phyloP scores from a whole-genome alignment of 2,329 filamentous ascomycete genomes.

The Botryotinia narcissicola region DNA sequence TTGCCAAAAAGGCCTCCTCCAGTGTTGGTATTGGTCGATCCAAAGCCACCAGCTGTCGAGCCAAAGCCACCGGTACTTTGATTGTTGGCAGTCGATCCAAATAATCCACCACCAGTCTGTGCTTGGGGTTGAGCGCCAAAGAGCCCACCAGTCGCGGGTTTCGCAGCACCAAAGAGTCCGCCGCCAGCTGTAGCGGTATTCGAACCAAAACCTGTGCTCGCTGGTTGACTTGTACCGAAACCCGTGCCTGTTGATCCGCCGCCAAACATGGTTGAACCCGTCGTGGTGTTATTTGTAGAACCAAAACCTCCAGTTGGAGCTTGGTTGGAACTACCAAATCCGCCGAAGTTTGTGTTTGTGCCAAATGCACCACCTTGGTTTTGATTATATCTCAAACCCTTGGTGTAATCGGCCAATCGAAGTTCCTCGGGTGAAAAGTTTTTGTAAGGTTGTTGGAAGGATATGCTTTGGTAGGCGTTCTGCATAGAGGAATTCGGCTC shows the following conservation, averaged over 20 bases:
- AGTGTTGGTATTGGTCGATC: constrained; percentile 32
- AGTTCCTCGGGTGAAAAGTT: constrained; percentile 90
- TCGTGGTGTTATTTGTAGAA: constrained; percentile 32
- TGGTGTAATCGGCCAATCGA: constrained; percentile 80
- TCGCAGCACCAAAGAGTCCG: constrained; percentile 44
- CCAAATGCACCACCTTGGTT: constrained; percentile 80
- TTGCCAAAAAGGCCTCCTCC: constrained; percentile 35
- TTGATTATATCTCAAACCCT: constrained; percentile 82
- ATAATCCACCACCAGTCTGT: constrained; percentile 28
- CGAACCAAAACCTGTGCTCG: constrained; percentile 49
- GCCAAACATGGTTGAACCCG: constrained; percentile 43
- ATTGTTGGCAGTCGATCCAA: constrained; percentile 26
- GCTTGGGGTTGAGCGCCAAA: constrained; percentile 43
- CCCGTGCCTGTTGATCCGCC: constrained; percentile 41
- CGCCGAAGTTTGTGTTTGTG: constrained; percentile 39
- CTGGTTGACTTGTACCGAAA: constrained; percentile 47
- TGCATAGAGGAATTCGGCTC: constrained; percentile 57
- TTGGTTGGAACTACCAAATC: constrained; percentile 36
- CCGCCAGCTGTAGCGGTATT: constrained; percentile 37
- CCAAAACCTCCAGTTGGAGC: constrained; percentile 32
- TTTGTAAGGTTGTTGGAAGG: constrained; percentile 76
- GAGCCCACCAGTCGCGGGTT: constrained; percentile 39
- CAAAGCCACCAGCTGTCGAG: constrained; percentile 34
- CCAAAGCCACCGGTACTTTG: constrained; percentile 44
- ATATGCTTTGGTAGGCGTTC: constrained; percentile 74